Base-by-base conservation (phyloP, 2,329 filamentous ascomycete genomes). In the Colletotrichum viniferum region DNA sequence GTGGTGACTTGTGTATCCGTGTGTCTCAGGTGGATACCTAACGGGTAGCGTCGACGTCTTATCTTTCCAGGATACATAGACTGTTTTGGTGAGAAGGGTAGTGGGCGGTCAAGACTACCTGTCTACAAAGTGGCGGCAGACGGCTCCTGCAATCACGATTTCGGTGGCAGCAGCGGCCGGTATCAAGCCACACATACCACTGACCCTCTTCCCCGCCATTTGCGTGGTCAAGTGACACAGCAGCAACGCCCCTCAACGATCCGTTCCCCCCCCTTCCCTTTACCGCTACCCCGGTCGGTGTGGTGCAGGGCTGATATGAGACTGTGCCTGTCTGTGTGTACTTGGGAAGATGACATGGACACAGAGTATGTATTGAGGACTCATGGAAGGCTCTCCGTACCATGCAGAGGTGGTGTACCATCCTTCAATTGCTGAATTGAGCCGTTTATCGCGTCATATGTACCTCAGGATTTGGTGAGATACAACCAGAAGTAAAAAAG, bases 191-290 rank as follows among this genome's bases (percentile, higher is more conserved):
- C 69, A 48, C 30, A 56, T 28, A 12, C 34, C 13, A 69, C 10
- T 10, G 26, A 32, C 13, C 7, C 28, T 12, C 9, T 26, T 63
- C 69, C 69, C 73, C 69, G 62, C 73, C 55, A 58, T 73, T 68
- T 55, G 7, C n/a, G 14, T 21, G 14, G 62, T 73, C 73, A 73
- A 75, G 69, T 75, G 73, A 75, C 56, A 34, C 36, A 16, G 28
- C 26, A 56, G 56, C 56, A 60, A 69, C 36, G 67, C 56, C 67
- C 56, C 16, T 56, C 34, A 9, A 66, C 18, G 69, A 73, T 32
- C 69, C 69, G 30, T 34, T 7, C 62, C 16, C 30, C 30, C 24
- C 67, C 26, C 66, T 24, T 52, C 32, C 16, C 52, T 24, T 61
- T 38, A 56, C 18, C 30, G n/a, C 12, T 12, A 10, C 52, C 34